Conservation (phyloP, 1,284 basidiomycete species). For the Moesziomyces sp. region DNA sequence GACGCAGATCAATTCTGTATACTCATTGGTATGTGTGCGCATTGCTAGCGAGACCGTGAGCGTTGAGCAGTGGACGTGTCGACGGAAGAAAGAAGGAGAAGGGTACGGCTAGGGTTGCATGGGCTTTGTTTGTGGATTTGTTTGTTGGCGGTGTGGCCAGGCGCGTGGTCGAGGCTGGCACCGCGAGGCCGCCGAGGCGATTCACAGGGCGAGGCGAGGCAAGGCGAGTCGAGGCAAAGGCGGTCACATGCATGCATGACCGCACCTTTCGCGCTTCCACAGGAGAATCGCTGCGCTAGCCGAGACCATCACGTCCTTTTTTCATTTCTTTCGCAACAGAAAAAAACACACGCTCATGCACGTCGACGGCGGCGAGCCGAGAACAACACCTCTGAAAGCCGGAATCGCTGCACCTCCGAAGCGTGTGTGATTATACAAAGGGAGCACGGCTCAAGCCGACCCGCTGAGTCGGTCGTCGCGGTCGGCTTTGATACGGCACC, state of each 20-base stretch:
- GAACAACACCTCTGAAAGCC: neutral
- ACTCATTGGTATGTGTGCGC: too few species aligned
- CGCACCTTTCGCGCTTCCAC: neutral
- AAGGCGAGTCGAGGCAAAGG: too few species aligned
- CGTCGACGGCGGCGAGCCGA: neutral
- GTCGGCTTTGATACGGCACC: too few species aligned
- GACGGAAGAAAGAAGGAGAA: too few species aligned
- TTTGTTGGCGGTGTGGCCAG: conserved; percentile 2
- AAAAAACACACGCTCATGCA: neutral
- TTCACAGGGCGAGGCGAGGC: too few species aligned
- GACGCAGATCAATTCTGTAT: too few species aligned
- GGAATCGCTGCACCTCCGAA: neutral
- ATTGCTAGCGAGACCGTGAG: neutral
- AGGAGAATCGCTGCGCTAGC: neutral
- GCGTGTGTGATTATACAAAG: neutral
- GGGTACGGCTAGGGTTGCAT: too few species aligned
- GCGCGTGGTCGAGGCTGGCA: neutral
- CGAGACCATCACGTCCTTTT: conserved; percentile 22
- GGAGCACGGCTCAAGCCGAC: too few species aligned
- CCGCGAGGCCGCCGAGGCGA: neutral
- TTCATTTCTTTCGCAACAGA: neutral
- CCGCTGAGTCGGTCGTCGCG: too few species aligned
- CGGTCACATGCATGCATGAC: neutral
- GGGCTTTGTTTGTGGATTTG: conserved; percentile 13
- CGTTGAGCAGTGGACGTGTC: neutral